Evolutionary conservation across 371 early-diverging fungal species (phyloP).

Genomic region (Actinomucor elegans): DNA sequence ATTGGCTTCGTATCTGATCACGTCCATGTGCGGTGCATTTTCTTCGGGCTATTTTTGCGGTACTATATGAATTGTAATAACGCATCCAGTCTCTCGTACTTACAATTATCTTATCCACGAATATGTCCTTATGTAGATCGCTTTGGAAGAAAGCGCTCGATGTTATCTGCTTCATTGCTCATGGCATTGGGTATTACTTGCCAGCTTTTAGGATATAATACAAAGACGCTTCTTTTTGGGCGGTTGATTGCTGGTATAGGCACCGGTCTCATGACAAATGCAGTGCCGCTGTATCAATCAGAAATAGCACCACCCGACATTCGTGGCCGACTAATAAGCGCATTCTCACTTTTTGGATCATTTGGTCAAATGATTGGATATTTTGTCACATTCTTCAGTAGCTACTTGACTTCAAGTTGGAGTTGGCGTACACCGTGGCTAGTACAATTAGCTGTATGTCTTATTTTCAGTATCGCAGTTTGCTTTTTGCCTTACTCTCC

Average conservation of each 20-base stretch:
- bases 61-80: no score
- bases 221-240: constrained; percentile 25
- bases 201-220: constrained; percentile 31
- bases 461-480: constrained; percentile 4
- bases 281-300: constrained; percentile 40
- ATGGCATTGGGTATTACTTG: constrained; percentile 34
- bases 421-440: constrained; percentile 44
- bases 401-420: constrained; percentile 28
- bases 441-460: constrained; percentile 24
- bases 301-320: constrained; percentile 73
- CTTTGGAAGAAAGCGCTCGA: constrained; percentile 35
- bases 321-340: constrained; percentile 43
- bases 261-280: constrained; percentile 44
- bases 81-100: no score
- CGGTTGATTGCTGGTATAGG: constrained; percentile 41
- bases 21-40: constrained; percentile 41
- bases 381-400: constrained; percentile 39
- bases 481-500: constrained; percentile 51
- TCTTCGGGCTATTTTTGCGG: constrained; percentile 44
- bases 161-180: constrained; percentile 25
- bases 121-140: constrained; percentile 24
- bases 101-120: no score
- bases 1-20: constrained; percentile 38
- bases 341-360: constrained; percentile 31
- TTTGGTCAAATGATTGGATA: constrained; percentile 46